phyloP scores from a whole-genome alignment of 371 early-diverging fungal species.

The Syncephalastrum contaminatum region DNA sequence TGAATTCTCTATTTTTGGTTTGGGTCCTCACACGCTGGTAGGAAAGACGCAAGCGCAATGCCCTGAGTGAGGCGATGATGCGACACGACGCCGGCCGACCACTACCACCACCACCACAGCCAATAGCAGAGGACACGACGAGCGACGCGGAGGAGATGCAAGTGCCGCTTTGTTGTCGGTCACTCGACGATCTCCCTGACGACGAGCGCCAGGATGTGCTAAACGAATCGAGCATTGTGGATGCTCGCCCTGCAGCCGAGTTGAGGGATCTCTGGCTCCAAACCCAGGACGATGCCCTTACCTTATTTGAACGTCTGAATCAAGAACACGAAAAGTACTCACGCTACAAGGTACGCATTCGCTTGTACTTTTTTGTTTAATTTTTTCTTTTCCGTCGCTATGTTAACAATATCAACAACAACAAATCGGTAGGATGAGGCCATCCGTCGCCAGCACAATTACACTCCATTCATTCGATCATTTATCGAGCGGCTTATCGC shows the following conservation, averaged over 20 bases:
- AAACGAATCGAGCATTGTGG: conserved; percentile 4
- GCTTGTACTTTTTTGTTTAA: neutral
- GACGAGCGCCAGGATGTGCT: conserved; percentile 13
- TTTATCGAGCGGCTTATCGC: conserved; percentile 17
- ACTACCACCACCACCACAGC: neutral
- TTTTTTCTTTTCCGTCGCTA: neutral
- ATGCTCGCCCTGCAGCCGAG: conserved; percentile 12
- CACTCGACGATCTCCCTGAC: conserved; percentile 17
- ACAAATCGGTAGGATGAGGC: conserved; percentile 13
- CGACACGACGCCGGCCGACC: conserved; percentile 1
- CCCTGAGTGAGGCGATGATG: neutral
- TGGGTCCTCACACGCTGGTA: neutral
- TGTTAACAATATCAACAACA: neutral
- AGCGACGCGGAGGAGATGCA: neutral
- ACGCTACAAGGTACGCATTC: conserved; percentile 19
- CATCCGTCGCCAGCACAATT: conserved; percentile 23
- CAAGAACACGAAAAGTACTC: conserved; percentile 25
- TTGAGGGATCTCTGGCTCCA: conserved; percentile 25
- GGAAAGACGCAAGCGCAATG: neutral
- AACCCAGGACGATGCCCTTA: conserved; percentile 22
- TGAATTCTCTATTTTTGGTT: neutral
- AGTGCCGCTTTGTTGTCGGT: conserved; percentile 7
- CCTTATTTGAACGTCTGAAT: conserved; percentile 13
- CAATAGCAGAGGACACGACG: too few relatives aligned
- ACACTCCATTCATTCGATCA: conserved; percentile 25